Evolutionary conservation across 78 protist species (phyloP), one percentile per base, ranked within the genome.

Genomic region (Dictyostelium purpureum): DNA sequence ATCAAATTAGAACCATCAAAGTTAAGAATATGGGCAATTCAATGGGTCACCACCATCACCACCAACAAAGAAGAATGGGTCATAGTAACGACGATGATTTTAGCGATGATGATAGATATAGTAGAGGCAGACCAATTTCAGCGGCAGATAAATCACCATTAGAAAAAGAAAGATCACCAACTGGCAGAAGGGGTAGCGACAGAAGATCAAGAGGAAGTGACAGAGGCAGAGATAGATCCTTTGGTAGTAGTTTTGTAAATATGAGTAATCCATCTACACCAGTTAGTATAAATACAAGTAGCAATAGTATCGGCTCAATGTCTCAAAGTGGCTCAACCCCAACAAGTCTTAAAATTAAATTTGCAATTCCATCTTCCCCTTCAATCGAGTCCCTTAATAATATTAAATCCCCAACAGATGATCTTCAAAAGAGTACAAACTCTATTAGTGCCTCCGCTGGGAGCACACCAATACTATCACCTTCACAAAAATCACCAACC

Each of bases 191-290:
- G 18, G 71, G 71, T 5, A 83, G 51, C 11, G 90, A 82, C 4
- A 82, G 90, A 54, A 83, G 61, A 42, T 2, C 70, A 33, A 67
- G 90, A 56, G n/a, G n/a, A n/a, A 56, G 90, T 71, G 90, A 83
- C 59, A 83, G 75, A 54, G 77, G 89, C 38, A 78, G 42, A 61
- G 87, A 78, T 42, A 78, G 87, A 61, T 31, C 18, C 31, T 4
- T 2, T 31, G 38, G 77, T 43, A 45, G 78, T 49, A 14, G 63
- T 28, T 19, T 19, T 57, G 70, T 47, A n/a, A 37, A 57, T 49
- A 79, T 49, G 1, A 74, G 4, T 31, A 43, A 12, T 4, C 31
- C 43, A 65, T 24, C 11, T 61, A 26, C 19, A 31, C 70, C 38
- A 61, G 26, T 33, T 65, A 57, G 26, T 26, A n/a, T n/a, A n/a